Base-by-base conservation (phyloP, 768 basidiomycete species). In the Suillus americanus region DNA sequence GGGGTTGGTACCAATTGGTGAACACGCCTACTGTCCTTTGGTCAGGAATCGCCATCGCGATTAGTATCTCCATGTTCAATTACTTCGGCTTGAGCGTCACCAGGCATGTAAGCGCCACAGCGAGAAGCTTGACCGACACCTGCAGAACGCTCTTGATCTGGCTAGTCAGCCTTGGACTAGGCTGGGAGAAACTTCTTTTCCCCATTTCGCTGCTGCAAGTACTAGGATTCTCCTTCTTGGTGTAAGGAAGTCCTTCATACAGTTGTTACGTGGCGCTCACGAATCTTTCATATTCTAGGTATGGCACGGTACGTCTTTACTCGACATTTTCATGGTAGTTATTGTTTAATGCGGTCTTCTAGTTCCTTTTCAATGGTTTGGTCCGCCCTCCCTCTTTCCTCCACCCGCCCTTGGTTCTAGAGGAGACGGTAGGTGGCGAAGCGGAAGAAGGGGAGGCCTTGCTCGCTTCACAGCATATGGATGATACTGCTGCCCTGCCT, bases 81-180 rank as follows among this genome's bases (percentile, higher is more conserved):
- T 92, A 87, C 79, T 97, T 94, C 70, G 95, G 95, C 13, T 76
- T 97, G 60, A 94, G 92, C 74, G 93, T 97, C 65, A 97, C 95
- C n/a, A 84, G 89, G 66, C 89, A 93, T 73, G 92, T 98, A 64
- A 94, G 91, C 74, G 96, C 97, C 40, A 97, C 95, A 1, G 93
- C 94, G 20, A 86, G 97, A 66, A 91, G 89, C 62, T 82, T 97
- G 64, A 92, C 95, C 43, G 97, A 99, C 76, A 96, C 95, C 7
- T 97, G 95, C 79, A 85, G 97, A 70, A 99, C 97, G 1, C 82
- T 99, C 61, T 86, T 86, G n/a, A 99, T 99, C 74, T 99, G 97
- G 97, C 79, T 96, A 67, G 80, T 99, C 71, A 94, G 92, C 72
- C 82, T 97, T 60, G 88, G 84, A 1, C 78, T 97, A 30, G 95